phyloP scores from a whole-genome alignment of 148 eudicot species.

The Hydrangea macrophylla region DNA sequence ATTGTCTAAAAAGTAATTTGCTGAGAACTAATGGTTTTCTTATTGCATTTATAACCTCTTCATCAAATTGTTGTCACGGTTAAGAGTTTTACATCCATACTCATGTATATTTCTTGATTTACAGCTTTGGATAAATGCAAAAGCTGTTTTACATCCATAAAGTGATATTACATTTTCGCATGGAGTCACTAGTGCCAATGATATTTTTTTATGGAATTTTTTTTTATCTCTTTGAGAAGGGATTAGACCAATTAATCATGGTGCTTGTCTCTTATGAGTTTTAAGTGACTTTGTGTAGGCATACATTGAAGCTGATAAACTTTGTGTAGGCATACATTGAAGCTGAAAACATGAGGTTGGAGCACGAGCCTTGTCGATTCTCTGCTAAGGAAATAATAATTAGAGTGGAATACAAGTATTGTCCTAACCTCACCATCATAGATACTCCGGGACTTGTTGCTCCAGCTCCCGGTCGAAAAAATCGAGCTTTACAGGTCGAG shows the following conservation, averaged over 20 bases:
- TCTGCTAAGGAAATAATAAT: conserved; percentile 91
- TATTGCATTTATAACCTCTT: background rate
- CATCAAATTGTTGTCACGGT: background rate
- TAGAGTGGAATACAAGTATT: conserved; percentile 78
- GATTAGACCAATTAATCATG: background rate
- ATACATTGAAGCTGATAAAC: conserved; percentile 84
- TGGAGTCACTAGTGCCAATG: background rate
- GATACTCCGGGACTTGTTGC: conserved; percentile 99
- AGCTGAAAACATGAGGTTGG: conserved; percentile 96
- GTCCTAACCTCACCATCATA: conserved; percentile 95
- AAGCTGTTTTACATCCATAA: background rate
- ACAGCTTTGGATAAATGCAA: background rate
- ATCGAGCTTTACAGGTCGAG: conserved; percentile 70
- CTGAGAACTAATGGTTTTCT: too few species aligned
- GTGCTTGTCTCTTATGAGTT: conserved; percentile 4
- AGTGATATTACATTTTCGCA: background rate
- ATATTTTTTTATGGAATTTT: background rate
- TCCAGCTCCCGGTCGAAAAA: conserved; percentile 91
- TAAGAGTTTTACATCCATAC: background rate
- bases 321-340: conserved; percentile 77
- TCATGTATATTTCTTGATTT: background rate
- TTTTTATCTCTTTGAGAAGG: background rate
- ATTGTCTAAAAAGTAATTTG: too few species aligned
- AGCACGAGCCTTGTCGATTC: conserved; percentile 79
- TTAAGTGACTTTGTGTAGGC: conserved; percentile 38